A percentile compares a stretch with the other conserved stretches of the same genome.
phyloP scores from a whole-genome alignment of 176 grass and related monocot species.

The Phragmites australis region DNA sequence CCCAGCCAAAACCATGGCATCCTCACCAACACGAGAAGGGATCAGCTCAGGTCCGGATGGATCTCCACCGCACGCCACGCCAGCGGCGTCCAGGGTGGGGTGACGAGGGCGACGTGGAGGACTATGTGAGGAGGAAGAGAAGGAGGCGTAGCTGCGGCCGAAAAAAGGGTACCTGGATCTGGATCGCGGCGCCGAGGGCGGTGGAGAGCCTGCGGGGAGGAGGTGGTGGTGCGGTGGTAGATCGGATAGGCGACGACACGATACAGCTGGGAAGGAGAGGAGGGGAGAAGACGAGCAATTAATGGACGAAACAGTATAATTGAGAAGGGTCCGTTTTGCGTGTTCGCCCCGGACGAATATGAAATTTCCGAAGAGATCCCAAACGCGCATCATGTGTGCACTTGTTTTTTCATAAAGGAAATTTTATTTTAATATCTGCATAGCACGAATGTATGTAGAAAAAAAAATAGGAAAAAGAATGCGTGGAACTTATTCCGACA shows the following conservation, averaged over 20 bases:
- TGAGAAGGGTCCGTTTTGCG: slow-evolving; percentile 26
- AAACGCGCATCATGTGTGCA: too few species aligned
- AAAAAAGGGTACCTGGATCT: slow-evolving; percentile 16
- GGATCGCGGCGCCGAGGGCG: slow-evolving; percentile 12
- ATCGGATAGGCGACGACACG: slow-evolving; percentile 49
- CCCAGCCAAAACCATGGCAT: background rate
- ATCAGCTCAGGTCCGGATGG: background rate
- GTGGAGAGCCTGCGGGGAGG: slow-evolving; percentile 36
- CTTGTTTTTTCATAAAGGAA: too few species aligned
- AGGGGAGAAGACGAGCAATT: slow-evolving; percentile 15
- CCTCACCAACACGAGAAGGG: background rate
- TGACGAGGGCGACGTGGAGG: background rate
- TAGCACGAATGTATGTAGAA: too few species aligned
- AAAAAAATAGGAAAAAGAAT: too few species aligned
- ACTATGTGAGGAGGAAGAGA: background rate
- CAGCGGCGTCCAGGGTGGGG: background rate
- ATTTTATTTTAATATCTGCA: too few species aligned
- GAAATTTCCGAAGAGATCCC: background rate
- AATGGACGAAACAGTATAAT: slow-evolving; percentile 11
- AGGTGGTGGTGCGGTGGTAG: slow-evolving; percentile 35
- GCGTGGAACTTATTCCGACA: too few species aligned
- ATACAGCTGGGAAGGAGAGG: slow-evolving; percentile 25
- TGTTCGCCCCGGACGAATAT: background rate
- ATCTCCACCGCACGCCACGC: background rate
- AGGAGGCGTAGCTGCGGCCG: background rate